Evolutionary conservation across 331 rosid genomes (phyloP), one percentile per base, ranked within the genome.

Genomic region (Cydonia oblonga): DNA sequence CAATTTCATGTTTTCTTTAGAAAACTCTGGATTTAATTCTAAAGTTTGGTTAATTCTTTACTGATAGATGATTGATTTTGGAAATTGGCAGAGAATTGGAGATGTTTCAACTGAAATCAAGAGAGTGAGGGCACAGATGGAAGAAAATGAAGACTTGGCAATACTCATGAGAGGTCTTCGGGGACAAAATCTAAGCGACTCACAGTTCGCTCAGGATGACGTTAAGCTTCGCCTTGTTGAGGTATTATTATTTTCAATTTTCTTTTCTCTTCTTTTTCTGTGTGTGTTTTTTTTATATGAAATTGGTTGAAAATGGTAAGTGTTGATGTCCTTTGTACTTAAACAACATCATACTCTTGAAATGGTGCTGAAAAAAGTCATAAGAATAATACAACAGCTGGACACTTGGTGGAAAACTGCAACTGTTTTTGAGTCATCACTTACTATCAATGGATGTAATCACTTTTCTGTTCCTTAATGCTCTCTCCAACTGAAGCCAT

Each of bases 81-180:
- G 51, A 67, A 46, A 63, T 71, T 76, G 73, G 58, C 90, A 89
- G 98, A 87, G 73, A 81, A 87, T 93, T 64, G 98, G 98, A 52
- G 95, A 89, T 70, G 97, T 93, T 82, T 93, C 98, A 7, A 80
- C 86, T 81, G 98, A 93, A 73, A 93, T 93, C 58, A 93, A 91
- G 84, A 78, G 97, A 76, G 98, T 93, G 56, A 84, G 98, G 68
- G 98, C 97, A n/a, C 98, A 89, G 80, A 90, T 93, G 97, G 98
- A 93, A 80, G 96, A 90, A 70, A 80, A 93, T 30, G 98, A 93
- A 80, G 92, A 93, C 52, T 74, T 93, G 80, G 88, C 98, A 14
- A 65, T 88, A 68, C 92, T 93, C 68, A 93, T 93, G 98, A 87
- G 87, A 85, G 98, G 98, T 63, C 96, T 93, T 16, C 84, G 98